Evolutionary conservation across 2,329 filamentous ascomycete species (phyloP).

Genomic region (Fusarium heterosporum): DNA sequence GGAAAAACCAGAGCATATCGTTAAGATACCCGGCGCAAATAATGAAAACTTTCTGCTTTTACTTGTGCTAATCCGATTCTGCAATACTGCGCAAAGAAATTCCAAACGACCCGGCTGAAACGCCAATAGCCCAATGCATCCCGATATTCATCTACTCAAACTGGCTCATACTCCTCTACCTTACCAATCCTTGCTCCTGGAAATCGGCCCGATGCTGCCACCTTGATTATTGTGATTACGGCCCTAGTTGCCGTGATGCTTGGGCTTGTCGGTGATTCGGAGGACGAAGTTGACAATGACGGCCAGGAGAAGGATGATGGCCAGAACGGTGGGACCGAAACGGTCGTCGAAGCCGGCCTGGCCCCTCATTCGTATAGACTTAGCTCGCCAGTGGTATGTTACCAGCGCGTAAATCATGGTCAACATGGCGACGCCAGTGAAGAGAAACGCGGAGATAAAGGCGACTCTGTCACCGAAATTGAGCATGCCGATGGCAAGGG

Average conservation of each 20-base stretch:
- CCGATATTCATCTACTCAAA: constrained; percentile 9
- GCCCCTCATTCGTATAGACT: constrained; percentile 88
- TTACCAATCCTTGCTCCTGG: background rate
- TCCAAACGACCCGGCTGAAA: constrained; percentile 34
- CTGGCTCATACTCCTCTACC: background rate
- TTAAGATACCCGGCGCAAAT: constrained; percentile 39
- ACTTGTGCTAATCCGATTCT: constrained; percentile 30
- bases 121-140: constrained; percentile 36
- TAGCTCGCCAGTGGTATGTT: constrained; percentile 97
- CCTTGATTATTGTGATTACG: background rate
- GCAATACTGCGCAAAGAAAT: constrained; percentile 31
- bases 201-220: background rate
- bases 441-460: constrained; percentile 92
- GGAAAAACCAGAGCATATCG: constrained; percentile 9
- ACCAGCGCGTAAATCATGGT: constrained; percentile 95
- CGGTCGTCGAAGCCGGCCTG: constrained; percentile 97
- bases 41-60: constrained; percentile 32
- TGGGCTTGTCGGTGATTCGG: constrained; percentile 66
- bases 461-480: constrained; percentile 97
- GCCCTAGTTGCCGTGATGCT: constrained; percentile 51
- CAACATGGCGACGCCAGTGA: constrained; percentile 93
- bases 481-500: constrained; percentile 94
- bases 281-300: constrained; percentile 97
- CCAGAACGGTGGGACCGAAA: constrained; percentile 91
- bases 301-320: constrained; percentile 85